Conservation (phyloP, 108 stramenopile species). For the Conticribra weissflogii region DNA sequence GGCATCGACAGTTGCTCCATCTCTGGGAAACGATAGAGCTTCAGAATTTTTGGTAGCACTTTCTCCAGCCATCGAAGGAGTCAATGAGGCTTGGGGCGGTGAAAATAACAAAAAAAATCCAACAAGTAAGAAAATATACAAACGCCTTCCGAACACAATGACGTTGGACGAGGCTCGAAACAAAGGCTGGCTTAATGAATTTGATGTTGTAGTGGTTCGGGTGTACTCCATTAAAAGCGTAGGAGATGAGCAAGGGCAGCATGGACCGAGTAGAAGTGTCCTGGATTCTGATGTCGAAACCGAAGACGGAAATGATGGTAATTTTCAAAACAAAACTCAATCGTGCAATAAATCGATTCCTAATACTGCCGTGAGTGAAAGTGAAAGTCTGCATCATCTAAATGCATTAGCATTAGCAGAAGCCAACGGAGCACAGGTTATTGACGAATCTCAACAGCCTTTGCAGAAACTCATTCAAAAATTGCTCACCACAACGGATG, state of each 20-base stretch:
- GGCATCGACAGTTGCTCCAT: slow-evolving; percentile 29
- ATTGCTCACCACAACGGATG: neutral
- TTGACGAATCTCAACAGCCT: neutral
- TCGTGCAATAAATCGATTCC: neutral
- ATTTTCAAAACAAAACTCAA: neutral
- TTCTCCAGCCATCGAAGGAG: neutral
- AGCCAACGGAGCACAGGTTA: neutral
- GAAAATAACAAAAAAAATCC: neutral
- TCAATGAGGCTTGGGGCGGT: neutral
- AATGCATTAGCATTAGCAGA: neutral
- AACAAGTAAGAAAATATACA: slow-evolving; percentile 9
- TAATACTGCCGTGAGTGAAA: neutral
- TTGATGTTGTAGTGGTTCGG: slow-evolving; percentile 47
- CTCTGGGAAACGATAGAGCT: slow-evolving; percentile 21
- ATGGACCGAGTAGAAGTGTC: slow-evolving; percentile 38
- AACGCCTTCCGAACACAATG: slow-evolving; percentile 51
- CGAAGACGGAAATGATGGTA: slow-evolving; percentile 8
- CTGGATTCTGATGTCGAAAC: slow-evolving; percentile 42
- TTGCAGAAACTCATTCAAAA: neutral
- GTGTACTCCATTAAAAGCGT: slow-evolving; percentile 11
- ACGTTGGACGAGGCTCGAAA: slow-evolving; percentile 46
- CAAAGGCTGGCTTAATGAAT: slow-evolving; percentile 44
- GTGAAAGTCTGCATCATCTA: neutral
- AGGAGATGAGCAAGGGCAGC: slow-evolving; percentile 1
- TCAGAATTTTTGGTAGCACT: slow-evolving; percentile 33